phyloP scores from a whole-genome alignment of 2,329 filamentous ascomycete genomes.

The Sphaerulina musiva region DNA sequence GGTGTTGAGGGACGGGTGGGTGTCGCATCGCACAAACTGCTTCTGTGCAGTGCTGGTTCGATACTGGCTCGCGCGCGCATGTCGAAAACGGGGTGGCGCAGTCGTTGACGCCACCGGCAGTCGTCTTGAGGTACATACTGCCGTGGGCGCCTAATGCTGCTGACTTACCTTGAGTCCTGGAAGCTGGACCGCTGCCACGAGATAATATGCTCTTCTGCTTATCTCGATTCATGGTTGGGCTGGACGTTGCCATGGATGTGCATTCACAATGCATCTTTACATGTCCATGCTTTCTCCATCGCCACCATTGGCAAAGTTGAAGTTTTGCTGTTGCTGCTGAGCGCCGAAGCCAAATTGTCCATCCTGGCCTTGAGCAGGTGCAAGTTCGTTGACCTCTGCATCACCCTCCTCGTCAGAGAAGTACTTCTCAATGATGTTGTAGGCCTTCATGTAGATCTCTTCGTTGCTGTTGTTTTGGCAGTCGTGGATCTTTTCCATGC shows the following conservation, averaged over 20 bases:
- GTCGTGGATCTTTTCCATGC: conserved; percentile 99
- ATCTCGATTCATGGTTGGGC: not conserved
- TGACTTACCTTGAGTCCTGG: conserved; percentile 14
- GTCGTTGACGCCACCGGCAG: not conserved
- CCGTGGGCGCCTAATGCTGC: conserved; percentile 3
- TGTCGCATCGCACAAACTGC: conserved; percentile 1
- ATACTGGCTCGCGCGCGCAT: conserved; percentile 21
- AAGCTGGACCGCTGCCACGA: conserved; percentile 3
- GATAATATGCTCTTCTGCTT: conserved; percentile 7
- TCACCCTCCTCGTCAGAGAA: conserved; percentile 96
- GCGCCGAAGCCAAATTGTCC: conserved; percentile 75
- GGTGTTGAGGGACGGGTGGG: not conserved
- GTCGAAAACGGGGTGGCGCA: conserved; percentile 3
- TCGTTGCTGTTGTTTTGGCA: conserved; percentile 99
- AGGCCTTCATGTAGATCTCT: conserved; percentile 99
- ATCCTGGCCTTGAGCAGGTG: conserved; percentile 62
- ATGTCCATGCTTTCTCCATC: conserved; percentile 61
- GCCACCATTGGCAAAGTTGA: conserved; percentile 82
- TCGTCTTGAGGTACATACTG: conserved; percentile 1
- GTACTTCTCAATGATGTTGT: conserved; percentile 99
- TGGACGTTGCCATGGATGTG: not conserved
- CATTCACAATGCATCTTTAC: not conserved
- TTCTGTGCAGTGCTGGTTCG: conserved; percentile 14
- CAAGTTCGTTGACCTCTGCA: conserved; percentile 74
- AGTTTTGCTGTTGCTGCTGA: conserved; percentile 67